Evolutionary conservation across 2,329 filamentous ascomycete genomes (phyloP), one percentile per base, ranked within the genome.

Genomic region (Chaetomiaceae sp.): DNA sequence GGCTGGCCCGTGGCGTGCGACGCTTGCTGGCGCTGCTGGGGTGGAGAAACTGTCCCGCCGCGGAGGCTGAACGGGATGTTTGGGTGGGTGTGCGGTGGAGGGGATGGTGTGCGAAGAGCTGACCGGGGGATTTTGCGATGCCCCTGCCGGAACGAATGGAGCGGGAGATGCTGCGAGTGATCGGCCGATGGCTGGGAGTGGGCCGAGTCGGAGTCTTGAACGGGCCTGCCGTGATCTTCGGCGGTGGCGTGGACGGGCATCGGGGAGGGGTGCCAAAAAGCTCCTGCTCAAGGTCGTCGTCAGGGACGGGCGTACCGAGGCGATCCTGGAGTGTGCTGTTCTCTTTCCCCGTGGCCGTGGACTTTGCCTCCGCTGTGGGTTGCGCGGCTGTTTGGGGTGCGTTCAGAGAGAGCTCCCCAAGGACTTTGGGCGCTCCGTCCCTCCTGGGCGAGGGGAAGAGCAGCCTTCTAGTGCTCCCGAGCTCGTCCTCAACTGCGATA

Each of bases 381-480:
- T 72, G 71, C 3, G 70, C 64, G 14, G 69, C 63, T 4, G 73
- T 71, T 54, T 76, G 73, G 37, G 79, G 71, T 47, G 76, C 65
- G 59, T 84, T 85, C 14, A 77, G 71, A 13, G 75, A 69, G 36
- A 81, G 66, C 61, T 85, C 81, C 44, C 79, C 77, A 2, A 89
- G 73, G 20, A 80, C 77, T 64, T 83, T 89, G 1, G 77, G 71
- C 41, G 81, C 75, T 32, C 78, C 80, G 27, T 82, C 79, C 59
- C 86, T 86, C 38, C 84, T 78, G 2, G 88, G 88, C 0, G 87
- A 90, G 1, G 89, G 86, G 63, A 94, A 94, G 1, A 94, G 75
- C 2, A 91, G 69, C 53, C 89, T 78, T 55, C 86, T 78, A 0
- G 86, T 90, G 47, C 66, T 70, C 30, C 79, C 81, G 45, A 79